phyloP scores from a whole-genome alignment of 2,329 filamentous ascomycete species.

The Paracorniculantispora psalliotae region DNA sequence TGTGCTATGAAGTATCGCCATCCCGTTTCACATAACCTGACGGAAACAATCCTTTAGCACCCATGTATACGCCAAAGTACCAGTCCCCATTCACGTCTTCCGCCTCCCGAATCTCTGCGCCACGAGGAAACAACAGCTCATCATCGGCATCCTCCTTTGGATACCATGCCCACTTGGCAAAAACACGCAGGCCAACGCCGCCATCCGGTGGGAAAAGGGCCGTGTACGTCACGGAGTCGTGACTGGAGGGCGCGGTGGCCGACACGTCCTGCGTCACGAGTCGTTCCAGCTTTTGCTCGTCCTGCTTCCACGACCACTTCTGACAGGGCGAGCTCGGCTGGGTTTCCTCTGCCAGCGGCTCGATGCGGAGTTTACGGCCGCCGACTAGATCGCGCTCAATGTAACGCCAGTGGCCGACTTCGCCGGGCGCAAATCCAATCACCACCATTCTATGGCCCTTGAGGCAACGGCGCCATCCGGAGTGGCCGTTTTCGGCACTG shows the following conservation, averaged over 20 bases:
- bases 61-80: conserved; percentile 84
- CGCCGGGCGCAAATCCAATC: conserved; percentile 66
- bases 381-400: conserved; percentile 72
- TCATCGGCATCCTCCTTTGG: conserved; percentile 60
- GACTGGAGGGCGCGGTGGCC: conserved; percentile 33
- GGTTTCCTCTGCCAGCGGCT: conserved; percentile 38
- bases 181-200: conserved; percentile 58
- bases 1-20: conserved; percentile 22
- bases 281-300: conserved; percentile 36
- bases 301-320: conserved; percentile 49
- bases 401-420: conserved; percentile 61
- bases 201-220: conserved; percentile 66
- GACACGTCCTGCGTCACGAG: conserved; percentile 49
- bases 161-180: conserved; percentile 74
- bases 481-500: conserved; percentile 67
- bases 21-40: conserved; percentile 62
- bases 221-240: conserved; percentile 23
- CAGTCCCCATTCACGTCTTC: conserved; percentile 89
- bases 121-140: conserved; percentile 78
- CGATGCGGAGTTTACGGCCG: conserved; percentile 62
- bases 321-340: conserved; percentile 33
- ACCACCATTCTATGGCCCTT: conserved; percentile 80
- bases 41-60: conserved; percentile 73
- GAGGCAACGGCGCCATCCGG: conserved; percentile 79
- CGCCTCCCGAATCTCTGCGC: conserved; percentile 76